A percentile compares a stretch with the other conserved stretches of the same genome.
Evolutionary conservation across 192 early-diverging fungal genomes (phyloP).

Genomic region (Backusella sp.): DNA sequence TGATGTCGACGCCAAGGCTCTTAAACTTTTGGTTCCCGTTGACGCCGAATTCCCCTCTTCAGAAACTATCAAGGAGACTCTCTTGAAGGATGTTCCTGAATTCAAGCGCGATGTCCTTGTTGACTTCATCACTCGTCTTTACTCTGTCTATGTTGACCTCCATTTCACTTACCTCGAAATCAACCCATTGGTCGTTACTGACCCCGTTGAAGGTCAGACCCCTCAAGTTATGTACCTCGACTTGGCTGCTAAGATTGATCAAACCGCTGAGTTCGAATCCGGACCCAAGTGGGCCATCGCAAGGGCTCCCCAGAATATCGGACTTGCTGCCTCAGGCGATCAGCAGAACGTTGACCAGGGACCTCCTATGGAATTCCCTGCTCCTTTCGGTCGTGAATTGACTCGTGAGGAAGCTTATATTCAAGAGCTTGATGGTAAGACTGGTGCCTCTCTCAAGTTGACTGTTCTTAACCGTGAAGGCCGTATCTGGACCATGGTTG

Average conservation of each 20-base stretch:
- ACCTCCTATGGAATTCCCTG: conserved; percentile 94
- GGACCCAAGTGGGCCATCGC: conserved; percentile 96
- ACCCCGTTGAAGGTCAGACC: conserved; percentile 48
- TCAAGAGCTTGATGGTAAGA: conserved; percentile 96
- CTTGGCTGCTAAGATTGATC: conserved; percentile 97
- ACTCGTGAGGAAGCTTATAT: conserved; percentile 98
- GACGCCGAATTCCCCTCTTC: conserved; percentile 70
- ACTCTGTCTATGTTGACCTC: conserved; percentile 93
- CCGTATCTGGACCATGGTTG: conserved; percentile 99
- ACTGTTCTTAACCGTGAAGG: conserved; percentile 95
- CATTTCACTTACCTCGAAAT: conserved; percentile 99
- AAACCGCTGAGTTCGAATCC: conserved; percentile 95
- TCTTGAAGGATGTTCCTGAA: conserved; percentile 70
- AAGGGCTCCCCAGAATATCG: conserved; percentile 59
- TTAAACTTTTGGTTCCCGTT: conserved; percentile 82
- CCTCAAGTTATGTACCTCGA: conserved; percentile 90
- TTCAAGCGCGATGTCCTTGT: conserved; percentile 75
- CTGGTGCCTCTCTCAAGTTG: conserved; percentile 97
- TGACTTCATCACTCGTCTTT: conserved; percentile 90
- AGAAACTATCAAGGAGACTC: conserved; percentile 58
- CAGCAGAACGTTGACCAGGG: conserved; percentile 60
- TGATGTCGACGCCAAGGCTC: conserved; percentile 97
- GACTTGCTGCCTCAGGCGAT: conserved; percentile 26
- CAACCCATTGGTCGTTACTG: conserved; percentile 96
- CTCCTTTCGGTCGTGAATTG: conserved; percentile 95